These are phyloP conservation scores for Sporopachydermia lactativora DNA, from an alignment of 805 yeast genomes.

Conservation along the genomic window DNA sequence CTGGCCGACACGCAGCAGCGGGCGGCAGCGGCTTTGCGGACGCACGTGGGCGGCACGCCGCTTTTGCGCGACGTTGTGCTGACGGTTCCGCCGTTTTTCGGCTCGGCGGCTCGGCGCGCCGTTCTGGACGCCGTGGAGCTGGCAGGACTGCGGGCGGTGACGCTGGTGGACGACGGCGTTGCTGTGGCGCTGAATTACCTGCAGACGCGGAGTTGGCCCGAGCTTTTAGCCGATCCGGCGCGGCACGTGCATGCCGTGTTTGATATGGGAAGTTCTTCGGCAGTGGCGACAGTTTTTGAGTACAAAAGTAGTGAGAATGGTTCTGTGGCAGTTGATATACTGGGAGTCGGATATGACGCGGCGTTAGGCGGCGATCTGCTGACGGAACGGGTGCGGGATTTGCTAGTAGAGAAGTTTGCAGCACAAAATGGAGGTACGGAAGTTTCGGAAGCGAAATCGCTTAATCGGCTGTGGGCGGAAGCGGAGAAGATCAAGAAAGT, in stretches of 20 bases:
- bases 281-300: constrained; percentile 75
- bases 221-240: constrained; percentile 17
- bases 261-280: constrained; percentile 90
- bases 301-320: constrained; percentile 17
- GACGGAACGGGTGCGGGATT: constrained; percentile 47
- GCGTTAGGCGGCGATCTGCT: constrained; percentile 63
- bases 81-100: constrained; percentile 63
- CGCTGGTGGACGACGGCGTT: constrained; percentile 79
- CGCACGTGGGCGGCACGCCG: constrained; percentile 26
- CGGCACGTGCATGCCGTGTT: constrained; percentile 56
- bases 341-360: constrained; percentile 58
- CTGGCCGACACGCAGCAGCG: constrained; percentile 49
- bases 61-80: constrained; percentile 54
- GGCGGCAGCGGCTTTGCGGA: constrained; percentile 47
- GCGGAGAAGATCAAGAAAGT: constrained; percentile 84
- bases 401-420: constrained; percentile 47
- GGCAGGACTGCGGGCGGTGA: constrained; percentile 50
- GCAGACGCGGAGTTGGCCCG: constrained; percentile 33
- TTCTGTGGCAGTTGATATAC: constrained; percentile 37
- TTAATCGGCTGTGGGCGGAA: constrained; percentile 58
- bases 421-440: constrained; percentile 25
- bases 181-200: constrained; percentile 82
- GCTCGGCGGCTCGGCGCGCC: constrained; percentile 53
- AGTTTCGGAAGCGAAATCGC: constrained; percentile 33
- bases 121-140: constrained; percentile 56